Conservation (phyloP, 2,329 filamentous ascomycete genomes). For the Calonectria naviculata region DNA sequence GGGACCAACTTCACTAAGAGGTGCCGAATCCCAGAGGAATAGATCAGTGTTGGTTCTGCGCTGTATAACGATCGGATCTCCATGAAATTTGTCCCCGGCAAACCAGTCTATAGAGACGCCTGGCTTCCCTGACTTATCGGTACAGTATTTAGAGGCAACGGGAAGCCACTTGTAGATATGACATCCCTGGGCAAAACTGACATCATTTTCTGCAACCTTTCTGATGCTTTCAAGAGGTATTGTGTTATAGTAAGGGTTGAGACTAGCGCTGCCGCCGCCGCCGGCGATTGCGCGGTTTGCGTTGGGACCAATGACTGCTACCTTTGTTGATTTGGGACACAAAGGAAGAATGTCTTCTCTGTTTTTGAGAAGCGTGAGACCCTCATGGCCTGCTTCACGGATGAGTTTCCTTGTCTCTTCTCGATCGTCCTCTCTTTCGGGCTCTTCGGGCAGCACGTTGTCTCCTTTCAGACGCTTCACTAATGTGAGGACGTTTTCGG, state of each 20-base stretch:
- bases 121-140: constrained; percentile 59
- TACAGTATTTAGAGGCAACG: constrained; percentile 40
- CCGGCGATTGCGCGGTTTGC: constrained; percentile 75
- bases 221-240: constrained; percentile 71
- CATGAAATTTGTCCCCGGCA: constrained; percentile 71
- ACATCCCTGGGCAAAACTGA: constrained; percentile 62
- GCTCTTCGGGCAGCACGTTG: constrained; percentile 66
- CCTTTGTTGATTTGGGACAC: constrained; percentile 62
- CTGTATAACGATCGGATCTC: constrained; percentile 66
- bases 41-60: constrained; percentile 73
- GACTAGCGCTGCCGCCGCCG: constrained; percentile 74
- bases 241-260: constrained; percentile 77
- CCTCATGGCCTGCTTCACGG: constrained; percentile 69
- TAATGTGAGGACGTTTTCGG: constrained; percentile 68
- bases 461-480: constrained; percentile 71
- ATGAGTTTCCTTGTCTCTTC: constrained; percentile 70
- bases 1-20: constrained; percentile 67
- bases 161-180: constrained; percentile 44
- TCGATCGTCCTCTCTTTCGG: constrained; percentile 67
- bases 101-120: constrained; percentile 75
- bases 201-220: constrained; percentile 62
- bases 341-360: constrained; percentile 69
- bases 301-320: constrained; percentile 76
- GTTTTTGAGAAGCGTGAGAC: constrained; percentile 74
- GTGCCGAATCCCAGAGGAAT: constrained; percentile 78